These are phyloP conservation scores for Guyanaporus albipodus DNA, from an alignment of 768 basidiomycete species.

Conservation along the genomic window DNA sequence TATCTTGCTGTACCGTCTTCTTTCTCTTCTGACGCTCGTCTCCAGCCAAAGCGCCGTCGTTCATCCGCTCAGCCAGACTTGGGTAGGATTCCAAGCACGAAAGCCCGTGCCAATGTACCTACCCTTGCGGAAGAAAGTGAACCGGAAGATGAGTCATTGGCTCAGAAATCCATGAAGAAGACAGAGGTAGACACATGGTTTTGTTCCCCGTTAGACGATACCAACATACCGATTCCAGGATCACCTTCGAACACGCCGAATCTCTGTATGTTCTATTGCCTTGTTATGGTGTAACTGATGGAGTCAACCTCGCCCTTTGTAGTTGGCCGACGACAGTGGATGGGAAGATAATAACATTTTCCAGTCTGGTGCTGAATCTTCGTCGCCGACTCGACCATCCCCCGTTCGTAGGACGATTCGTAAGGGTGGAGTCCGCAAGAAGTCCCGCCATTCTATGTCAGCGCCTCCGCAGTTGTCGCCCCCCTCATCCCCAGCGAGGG, in stretches of 20 bases:
- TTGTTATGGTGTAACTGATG: slow-evolving; percentile 7
- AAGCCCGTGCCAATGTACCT: slow-evolving; percentile 37
- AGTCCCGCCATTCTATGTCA: slow-evolving; percentile 67
- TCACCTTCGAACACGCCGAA: slow-evolving; percentile 49
- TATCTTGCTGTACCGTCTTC: neutral
- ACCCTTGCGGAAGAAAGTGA: slow-evolving; percentile 70
- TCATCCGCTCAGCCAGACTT: slow-evolving; percentile 74
- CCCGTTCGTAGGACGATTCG: slow-evolving; percentile 46
- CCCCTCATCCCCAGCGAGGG: slow-evolving; percentile 39
- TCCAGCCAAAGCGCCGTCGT: slow-evolving; percentile 72
- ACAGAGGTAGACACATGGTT: slow-evolving; percentile 44
- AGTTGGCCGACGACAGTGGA: slow-evolving; percentile 64
- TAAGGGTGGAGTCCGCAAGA: slow-evolving; percentile 38
- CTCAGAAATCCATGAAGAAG: slow-evolving; percentile 57
- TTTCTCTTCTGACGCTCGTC: slow-evolving; percentile 13
- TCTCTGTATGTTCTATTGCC: slow-evolving; percentile 42
- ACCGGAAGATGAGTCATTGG: slow-evolving; percentile 58
- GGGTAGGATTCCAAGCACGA: slow-evolving; percentile 44
- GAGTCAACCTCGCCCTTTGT: neutral
- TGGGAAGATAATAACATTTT: slow-evolving; percentile 93
- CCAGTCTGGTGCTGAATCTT: slow-evolving; percentile 87
- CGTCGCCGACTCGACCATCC: slow-evolving; percentile 67
- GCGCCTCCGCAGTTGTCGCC: slow-evolving; percentile 57
- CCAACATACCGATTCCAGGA: slow-evolving; percentile 39
- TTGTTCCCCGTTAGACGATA: neutral